Evolutionary conservation across 495 filamentous ascomycete species (phyloP).

Genomic region (Aspergillus bridgeri): DNA sequence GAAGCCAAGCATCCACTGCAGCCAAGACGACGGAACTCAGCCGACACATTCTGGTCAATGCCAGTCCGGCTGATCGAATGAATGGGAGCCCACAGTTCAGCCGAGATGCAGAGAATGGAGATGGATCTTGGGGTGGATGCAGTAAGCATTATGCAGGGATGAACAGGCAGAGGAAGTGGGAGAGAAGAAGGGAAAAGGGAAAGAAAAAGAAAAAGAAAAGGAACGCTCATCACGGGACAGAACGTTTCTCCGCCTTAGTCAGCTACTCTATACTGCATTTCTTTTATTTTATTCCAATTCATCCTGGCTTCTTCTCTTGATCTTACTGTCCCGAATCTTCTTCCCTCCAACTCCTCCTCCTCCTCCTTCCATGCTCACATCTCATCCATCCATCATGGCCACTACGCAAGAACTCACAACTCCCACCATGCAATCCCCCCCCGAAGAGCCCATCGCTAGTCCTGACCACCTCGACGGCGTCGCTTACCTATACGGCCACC

Average conservation of each 20-base stretch:
- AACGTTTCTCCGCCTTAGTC: slow-evolving; percentile 28
- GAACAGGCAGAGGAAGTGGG: neutral
- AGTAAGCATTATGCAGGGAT: neutral
- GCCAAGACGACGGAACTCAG: neutral
- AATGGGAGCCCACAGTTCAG: neutral
- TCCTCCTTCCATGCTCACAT: neutral
- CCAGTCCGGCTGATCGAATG: neutral
- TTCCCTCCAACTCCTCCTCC: slow-evolving; percentile 2
- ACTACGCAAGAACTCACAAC: slow-evolving; percentile 14
- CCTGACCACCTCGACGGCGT: slow-evolving; percentile 37
- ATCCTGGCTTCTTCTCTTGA: neutral
- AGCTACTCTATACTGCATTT: neutral
- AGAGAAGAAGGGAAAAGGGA: neutral
- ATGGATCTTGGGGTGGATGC: neutral
- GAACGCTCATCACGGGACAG: neutral
- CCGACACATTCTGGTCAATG: no score
- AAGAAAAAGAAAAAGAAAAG: neutral
- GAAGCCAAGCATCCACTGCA: slow-evolving; percentile 4
- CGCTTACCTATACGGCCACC: slow-evolving; percentile 50
- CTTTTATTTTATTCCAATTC: slow-evolving; percentile 1
- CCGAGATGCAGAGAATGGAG: slow-evolving; percentile 6
- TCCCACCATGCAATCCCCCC: slow-evolving; percentile 15
- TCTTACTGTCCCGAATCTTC: slow-evolving; percentile 7
- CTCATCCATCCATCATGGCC: slow-evolving; percentile 17
- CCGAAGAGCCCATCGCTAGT: slow-evolving; percentile 38